Base-by-base conservation (phyloP, 768 basidiomycete genomes). In the Collybia sordida region DNA sequence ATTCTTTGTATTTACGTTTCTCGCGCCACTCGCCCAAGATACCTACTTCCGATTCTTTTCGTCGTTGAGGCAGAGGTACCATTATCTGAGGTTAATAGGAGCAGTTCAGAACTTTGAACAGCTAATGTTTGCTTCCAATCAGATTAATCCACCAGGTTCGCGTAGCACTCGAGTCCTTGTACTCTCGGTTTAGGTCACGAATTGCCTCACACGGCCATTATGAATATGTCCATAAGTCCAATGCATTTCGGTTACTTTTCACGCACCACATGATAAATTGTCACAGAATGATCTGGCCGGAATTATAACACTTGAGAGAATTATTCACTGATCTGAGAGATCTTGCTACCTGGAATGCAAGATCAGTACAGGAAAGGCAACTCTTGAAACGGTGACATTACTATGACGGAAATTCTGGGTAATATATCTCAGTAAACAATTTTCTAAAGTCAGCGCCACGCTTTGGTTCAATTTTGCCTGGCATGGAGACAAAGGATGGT, bases 1-100 rank as follows among this genome's bases (percentile, higher is more conserved):
- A 50, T 58, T 41, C 50, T 57, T 58, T 55, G 48, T 36, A 46
- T 63, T 73, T 74, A 73, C 73, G 72, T 75, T 62, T 49, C 27
- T 61, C 56, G 71, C 72, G 72, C 71, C 73, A 71, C 73, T 71
- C 63, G 65, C 69, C 71, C 71, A 72, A 70, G 62, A 58, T 65
- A 28, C 48, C 61, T 63, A 55, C 57, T 55, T 53, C 48, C 31
- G 44, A 43, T 57, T 57, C 57, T 54, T 57, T 52, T 48, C 63
- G 54, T 54, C 53, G 61, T 54, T 56, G 59, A 55, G 52, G 59
- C 55, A 54, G 56, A 50, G 52, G 65, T 38, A 24, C 45, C 36
- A 47, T 35, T 2, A 24, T 17, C 9, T 24, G n/a, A 37, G 35
- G 38, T 34, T 35, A 22, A 35, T 21, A 36, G 28, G 15, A 37